Base-by-base conservation (phyloP, 2,329 filamentous ascomycete genomes). In the Sarocladiaceae sp. region DNA sequence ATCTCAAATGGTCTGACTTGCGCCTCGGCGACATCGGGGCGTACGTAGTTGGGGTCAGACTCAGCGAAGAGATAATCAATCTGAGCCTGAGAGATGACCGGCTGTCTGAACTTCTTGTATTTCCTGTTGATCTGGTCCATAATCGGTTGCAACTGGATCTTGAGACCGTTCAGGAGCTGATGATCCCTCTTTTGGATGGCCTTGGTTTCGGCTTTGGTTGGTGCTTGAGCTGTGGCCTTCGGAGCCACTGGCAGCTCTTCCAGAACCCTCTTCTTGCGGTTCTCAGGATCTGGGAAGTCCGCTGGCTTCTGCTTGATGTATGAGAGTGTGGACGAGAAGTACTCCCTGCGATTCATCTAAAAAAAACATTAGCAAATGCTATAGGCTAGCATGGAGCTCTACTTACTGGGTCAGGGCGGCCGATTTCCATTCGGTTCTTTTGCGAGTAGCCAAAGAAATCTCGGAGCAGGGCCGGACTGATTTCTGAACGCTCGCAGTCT, bases 61-160 rank as follows among this genome's bases (percentile, higher is more conserved):
- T 97, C 91, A 21, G 88, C 82, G 56, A 88, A 87, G 1, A 97
- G 72, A 60, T 97, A 95, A 16, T 81, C 74, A 47, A 94, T 88
- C 51, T 82, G 76, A 10, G 66, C 63, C 43, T 87, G 82, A 2
- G 87, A 80, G 48, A 98, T 83, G 33, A 88, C 79, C 1, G 88
- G 83, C 45, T 82, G 80, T 48, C 89, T 78, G 66, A 97, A 97
- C 53, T 88, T 88, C 59, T 84, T 87, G 67, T 95, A 95, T 59
- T 85, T 89, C 49, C 76, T 74, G 62, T 95, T 93, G 59, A 98
- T 88, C 64, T 96, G 88, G 53, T 98, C 91, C 89, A 98, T 96
- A 53, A 97, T 88, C 2, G 88, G 88, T 62, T 96, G 90, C 45
- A 98, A 80, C 44, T 84, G 73, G 31, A 95, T 82, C 68, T 97